Evolutionary conservation across 2,329 filamentous ascomycete species (phyloP), one percentile per base, ranked within the genome.

Genomic region (Teratosphaeria gauchensis): DNA sequence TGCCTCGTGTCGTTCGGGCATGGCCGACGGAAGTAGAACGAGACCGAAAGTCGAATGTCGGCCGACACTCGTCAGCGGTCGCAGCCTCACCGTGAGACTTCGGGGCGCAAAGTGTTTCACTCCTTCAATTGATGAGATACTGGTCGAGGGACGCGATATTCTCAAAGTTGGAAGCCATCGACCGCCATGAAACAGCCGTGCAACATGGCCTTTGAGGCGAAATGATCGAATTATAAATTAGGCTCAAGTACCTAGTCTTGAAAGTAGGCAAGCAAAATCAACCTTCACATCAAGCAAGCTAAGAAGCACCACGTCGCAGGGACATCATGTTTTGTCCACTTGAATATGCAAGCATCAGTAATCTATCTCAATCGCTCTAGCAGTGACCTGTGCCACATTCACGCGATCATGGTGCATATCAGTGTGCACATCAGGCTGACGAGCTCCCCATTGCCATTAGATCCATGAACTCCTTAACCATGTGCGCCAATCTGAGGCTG

Each of bases 321-420:
- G 4, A 28, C 24, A 28, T 28, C 24, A 28, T 28, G 24, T 42
- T 14, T 35, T 42, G 5, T 42, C 35, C 12, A 8, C 5, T 42
- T 42, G 14, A 16, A 42, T 9, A 21, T 48, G 16, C n/a, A 48
- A 46, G 38, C 38, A 46, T 46, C 38, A 46, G 12, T 46, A 46
- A n/a, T 48, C 42, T 48, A 35, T 35, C 33, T 35, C 14, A 35
- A 48, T 48, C 42, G 42, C 42, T n/a, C 42, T 48, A 21, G 42
- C 4, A 19, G n/a, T 19, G 53, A 19, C 11, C 19, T 30, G 11
- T 31, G 35, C 32, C 52, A 14, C 59, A 64, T 55, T 60, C 58
- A 38, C 58, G 61, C 62, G 63, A 59, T 60, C 64, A 51, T 28
- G 16, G 63, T 59, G 61, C 64, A 51, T 4, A 8, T 48, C 53